These are phyloP conservation scores for Sequoiadendron giganteum DNA, from an alignment of 75 land plant species.

Conservation along the genomic window DNA sequence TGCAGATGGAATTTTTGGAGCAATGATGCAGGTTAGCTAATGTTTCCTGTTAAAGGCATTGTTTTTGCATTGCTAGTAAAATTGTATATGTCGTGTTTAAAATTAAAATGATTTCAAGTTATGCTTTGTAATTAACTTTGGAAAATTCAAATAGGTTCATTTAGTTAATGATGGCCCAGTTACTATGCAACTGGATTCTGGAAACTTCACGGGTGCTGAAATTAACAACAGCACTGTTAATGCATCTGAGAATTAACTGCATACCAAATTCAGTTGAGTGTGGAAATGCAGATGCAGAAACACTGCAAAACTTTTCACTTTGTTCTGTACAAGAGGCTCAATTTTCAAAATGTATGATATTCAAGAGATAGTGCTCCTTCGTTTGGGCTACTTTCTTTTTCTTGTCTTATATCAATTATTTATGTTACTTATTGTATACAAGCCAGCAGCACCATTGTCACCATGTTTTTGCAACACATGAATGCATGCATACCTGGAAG, in stretches of 20 bases:
- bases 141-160: constrained; percentile 20
- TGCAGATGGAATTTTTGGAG: constrained; percentile 41
- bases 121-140: too few species aligned
- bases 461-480: neutral
- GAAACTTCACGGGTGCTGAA: neutral
- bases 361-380: neutral
- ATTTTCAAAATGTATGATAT: neutral
- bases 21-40: constrained; percentile 33
- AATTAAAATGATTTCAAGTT: too few species aligned
- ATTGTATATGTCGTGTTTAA: neutral
- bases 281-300: neutral
- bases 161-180: constrained; percentile 50
- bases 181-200: constrained; percentile 39
- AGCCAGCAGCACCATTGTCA: neutral
- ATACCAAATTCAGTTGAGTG: neutral
- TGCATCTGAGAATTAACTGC: neutral
- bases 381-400: neutral
- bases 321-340: neutral
- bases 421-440: neutral
- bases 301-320: neutral
- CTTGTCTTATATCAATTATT: neutral
- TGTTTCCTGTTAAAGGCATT: neutral
- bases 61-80: neutral
- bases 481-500: neutral
- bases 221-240: neutral